Evolutionary conservation across 805 yeast genomes (phyloP).

Genomic region (Cephaloascus fragrans): DNA sequence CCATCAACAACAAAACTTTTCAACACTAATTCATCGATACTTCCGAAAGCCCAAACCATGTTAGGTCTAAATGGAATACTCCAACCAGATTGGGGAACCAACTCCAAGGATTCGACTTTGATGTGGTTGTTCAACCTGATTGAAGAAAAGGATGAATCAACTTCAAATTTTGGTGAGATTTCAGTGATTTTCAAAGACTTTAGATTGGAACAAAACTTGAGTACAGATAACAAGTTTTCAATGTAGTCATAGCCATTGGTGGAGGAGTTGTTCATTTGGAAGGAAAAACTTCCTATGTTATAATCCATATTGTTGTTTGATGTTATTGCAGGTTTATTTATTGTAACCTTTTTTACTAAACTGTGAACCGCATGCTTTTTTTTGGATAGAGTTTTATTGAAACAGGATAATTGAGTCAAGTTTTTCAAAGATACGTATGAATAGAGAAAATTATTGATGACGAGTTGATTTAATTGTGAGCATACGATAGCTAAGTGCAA

Average conservation of each 20-base stretch:
- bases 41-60: slow-evolving; percentile 33
- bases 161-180: slow-evolving; percentile 40
- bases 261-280: slow-evolving; percentile 23
- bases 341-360: slow-evolving; percentile 10
- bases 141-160: slow-evolving; percentile 18
- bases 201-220: slow-evolving; percentile 38
- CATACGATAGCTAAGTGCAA: slow-evolving; percentile 22
- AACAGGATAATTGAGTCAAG: slow-evolving; percentile 10
- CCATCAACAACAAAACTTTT: slow-evolving; percentile 41
- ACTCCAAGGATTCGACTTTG: slow-evolving; percentile 18
- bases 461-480: slow-evolving; percentile 21
- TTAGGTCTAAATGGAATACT: slow-evolving; percentile 41
- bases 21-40: slow-evolving; percentile 31
- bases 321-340: slow-evolving; percentile 4
- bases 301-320: slow-evolving; percentile 8
- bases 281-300: slow-evolving; percentile 12
- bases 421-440: slow-evolving; percentile 16
- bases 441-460: slow-evolving; percentile 28
- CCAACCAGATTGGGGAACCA: slow-evolving; percentile 40
- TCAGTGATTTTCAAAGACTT: slow-evolving; percentile 28
- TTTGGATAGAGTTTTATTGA: slow-evolving; percentile 22
- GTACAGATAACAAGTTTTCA: slow-evolving; percentile 15
- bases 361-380: slow-evolving; percentile 17
- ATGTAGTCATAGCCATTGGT: slow-evolving; percentile 13
- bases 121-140: slow-evolving; percentile 7